Evolutionary conservation across 176 grass and related monocot genomes (phyloP), one percentile per base, ranked within the genome.

Genomic region (Thalia dealbata): DNA sequence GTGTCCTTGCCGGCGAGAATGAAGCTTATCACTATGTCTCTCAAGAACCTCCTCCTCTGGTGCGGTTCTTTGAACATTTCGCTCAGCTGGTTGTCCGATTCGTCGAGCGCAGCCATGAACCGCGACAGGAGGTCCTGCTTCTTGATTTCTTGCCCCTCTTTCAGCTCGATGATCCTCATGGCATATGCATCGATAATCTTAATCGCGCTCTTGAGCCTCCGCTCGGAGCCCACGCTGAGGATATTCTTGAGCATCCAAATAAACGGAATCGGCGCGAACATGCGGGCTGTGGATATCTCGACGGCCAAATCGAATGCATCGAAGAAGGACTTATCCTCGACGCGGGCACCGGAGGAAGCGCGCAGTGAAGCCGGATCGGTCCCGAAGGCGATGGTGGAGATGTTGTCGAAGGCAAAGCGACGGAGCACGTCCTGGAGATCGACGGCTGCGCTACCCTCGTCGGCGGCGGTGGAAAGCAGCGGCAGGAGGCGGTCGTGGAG

Each of bases 21-120:
- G 66, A 96, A 88, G 79, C 76, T 91, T 9, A 96, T 78, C 22
- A 96, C 86, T 0, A 91, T 29, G 52, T 96, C 91, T 15, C 84
- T 83, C 19, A 96, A 73, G 74, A 88, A 90, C 71, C 71, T 79
- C 10, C 64, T 85, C 64, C 87, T 95, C 50, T 76, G 51, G 0
- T 68, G 79, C 14, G 70, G 79, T 18, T 32, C 63, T 0, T 18
- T 28, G 64, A 91, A 88, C 75, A 84, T 82, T 3, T 21, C 56
- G 24, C 72, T 69, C 28, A 96, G 82, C 52, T 35, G 59, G 41
- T 80, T 76, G 35, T 64, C 10, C 44, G 87, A 72, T 64, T 91
- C 78, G 14, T 88, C 88, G 10, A 86, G 75, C 1, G 75, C 54
- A 12, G 22, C 52, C n/a, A 78, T 54, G 81, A 96, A 96, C 74